Conservation (phyloP, 805 yeast genomes). For the Yamadazyma nakazawae region DNA sequence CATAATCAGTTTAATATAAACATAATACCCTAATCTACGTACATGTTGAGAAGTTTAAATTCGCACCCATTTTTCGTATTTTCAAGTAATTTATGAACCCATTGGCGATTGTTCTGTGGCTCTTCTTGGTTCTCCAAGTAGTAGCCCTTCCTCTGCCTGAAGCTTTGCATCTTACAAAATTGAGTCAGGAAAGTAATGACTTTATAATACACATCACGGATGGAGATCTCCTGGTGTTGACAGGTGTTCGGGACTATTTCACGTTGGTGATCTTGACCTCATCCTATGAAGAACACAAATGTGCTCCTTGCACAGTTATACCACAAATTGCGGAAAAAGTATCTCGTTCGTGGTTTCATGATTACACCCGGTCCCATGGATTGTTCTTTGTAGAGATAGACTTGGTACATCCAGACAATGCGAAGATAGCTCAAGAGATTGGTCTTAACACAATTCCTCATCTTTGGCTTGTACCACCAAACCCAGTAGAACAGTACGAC, state of each 20-base stretch:
- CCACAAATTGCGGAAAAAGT: slow-evolving; percentile 40
- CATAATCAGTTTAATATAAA: background rate
- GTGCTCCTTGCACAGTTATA: slow-evolving; percentile 47
- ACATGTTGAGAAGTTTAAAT: background rate
- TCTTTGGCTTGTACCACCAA: slow-evolving; percentile 64
- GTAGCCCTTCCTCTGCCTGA: slow-evolving; percentile 1
- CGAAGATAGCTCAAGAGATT: slow-evolving; percentile 37
- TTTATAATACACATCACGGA: slow-evolving; percentile 43
- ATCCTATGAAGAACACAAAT: slow-evolving; percentile 37
- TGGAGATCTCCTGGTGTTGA: slow-evolving; percentile 38
- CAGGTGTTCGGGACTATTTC: slow-evolving; percentile 51
- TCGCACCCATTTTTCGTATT: slow-evolving; percentile 4
- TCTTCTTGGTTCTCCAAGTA: background rate
- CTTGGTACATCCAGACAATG: slow-evolving; percentile 39
- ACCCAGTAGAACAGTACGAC: slow-evolving; percentile 18
- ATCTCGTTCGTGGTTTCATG: slow-evolving; percentile 35
- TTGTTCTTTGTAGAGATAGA: slow-evolving; percentile 53
- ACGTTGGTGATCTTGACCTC: slow-evolving; percentile 55
- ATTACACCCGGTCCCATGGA: slow-evolving; percentile 39
- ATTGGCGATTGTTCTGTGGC: slow-evolving; percentile 1
- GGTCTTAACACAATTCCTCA: slow-evolving; percentile 56
- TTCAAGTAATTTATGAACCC: background rate
- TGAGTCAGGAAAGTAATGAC: slow-evolving; percentile 14
- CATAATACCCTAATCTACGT: background rate
- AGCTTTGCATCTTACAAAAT: slow-evolving; percentile 10